These are phyloP conservation scores for Clitopilus passeckerianus DNA, from an alignment of 768 basidiomycete species.

Conservation along the genomic window DNA sequence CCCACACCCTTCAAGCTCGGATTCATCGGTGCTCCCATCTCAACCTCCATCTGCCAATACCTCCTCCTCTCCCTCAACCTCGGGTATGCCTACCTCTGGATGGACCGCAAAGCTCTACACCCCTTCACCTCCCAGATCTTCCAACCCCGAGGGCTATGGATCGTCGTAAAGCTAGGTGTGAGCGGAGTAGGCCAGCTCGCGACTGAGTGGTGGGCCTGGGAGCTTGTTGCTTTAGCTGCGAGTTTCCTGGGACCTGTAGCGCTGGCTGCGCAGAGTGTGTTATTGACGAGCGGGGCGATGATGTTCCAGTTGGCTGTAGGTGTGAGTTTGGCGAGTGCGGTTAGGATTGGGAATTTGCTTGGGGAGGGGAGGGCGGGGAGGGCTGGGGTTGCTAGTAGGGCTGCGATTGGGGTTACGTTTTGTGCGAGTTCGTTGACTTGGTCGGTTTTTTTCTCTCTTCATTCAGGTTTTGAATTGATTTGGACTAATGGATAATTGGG, in stretches of 20 bases:
- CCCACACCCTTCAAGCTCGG: slow-evolving; percentile 48
- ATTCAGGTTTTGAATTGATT: neutral
- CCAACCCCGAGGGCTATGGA: slow-evolving; percentile 45
- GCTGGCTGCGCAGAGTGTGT: slow-evolving; percentile 82
- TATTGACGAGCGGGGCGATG: slow-evolving; percentile 64
- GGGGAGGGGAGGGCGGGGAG: slow-evolving; percentile 71
- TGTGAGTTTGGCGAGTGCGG: slow-evolving; percentile 73
- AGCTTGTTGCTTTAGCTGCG: slow-evolving; percentile 60
- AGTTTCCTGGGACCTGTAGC: slow-evolving; percentile 59
- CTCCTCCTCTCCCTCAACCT: slow-evolving; percentile 58
- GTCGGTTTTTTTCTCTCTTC: neutral
- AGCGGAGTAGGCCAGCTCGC: slow-evolving; percentile 82
- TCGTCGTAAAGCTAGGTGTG: slow-evolving; percentile 67
- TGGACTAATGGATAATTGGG: too few relatives aligned
- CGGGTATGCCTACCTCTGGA: slow-evolving; percentile 53
- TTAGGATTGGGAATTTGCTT: slow-evolving; percentile 81
- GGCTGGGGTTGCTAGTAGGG: slow-evolving; percentile 59
- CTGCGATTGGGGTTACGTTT: slow-evolving; percentile 63
- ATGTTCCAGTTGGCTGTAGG: slow-evolving; percentile 81
- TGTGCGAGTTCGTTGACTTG: slow-evolving; percentile 17
- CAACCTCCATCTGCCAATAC: slow-evolving; percentile 82
- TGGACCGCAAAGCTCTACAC: slow-evolving; percentile 52
- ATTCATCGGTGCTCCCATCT: slow-evolving; percentile 88
- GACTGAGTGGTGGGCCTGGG: slow-evolving; percentile 97
- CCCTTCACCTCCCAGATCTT: neutral